Percentiles rank a stretch among this genome's conserved stretches.
Evolutionary conservation across 352 stramenopile species (phyloP).

Genomic region (Phytophthora pluvialis): DNA sequence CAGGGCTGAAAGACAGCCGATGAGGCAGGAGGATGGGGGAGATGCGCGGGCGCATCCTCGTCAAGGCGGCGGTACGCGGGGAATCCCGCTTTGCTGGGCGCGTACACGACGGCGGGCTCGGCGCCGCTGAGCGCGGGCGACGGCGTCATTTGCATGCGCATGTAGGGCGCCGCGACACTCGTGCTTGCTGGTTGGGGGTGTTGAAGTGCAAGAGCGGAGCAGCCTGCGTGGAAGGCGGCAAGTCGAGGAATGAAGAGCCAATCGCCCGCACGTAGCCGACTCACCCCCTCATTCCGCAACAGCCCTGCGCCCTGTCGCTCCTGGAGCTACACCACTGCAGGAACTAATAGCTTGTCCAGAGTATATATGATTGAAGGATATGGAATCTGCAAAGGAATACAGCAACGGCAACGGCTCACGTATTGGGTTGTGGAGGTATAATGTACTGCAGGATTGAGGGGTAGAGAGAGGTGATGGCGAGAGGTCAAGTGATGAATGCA

Average conservation of each 20-base stretch:
- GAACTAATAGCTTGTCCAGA: background rate
- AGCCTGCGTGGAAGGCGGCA: constrained; percentile 20
- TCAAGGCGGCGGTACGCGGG: constrained; percentile 26
- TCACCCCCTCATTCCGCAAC: constrained; percentile 29
- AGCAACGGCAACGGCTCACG: no score
- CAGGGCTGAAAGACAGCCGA: constrained; percentile 15
- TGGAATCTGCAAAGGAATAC: background rate
- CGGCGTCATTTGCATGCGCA: constrained; percentile 52
- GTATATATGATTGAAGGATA: background rate
- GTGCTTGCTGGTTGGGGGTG: constrained; percentile 7
- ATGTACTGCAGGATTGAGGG: background rate
- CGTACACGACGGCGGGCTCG: constrained; percentile 39
- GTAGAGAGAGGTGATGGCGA: background rate
- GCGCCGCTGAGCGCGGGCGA: constrained; percentile 22
- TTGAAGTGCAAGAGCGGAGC: constrained; percentile 25
- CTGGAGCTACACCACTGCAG: constrained; percentile 9
- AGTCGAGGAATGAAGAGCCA: constrained; percentile 33
- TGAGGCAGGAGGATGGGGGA: constrained; percentile 41
- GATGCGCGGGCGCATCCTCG: constrained; percentile 35
- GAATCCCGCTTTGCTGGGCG: constrained; percentile 26
- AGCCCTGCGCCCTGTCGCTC: constrained; percentile 34
- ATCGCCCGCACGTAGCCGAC: constrained; percentile 3
- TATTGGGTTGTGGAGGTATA: no score
- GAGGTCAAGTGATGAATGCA: constrained; percentile 2
- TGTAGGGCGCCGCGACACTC: constrained; percentile 26